Percentiles rank a stretch among this genome's conserved stretches.
phyloP scores from a whole-genome alignment of 805 yeast species.

The Starmerella apis region DNA sequence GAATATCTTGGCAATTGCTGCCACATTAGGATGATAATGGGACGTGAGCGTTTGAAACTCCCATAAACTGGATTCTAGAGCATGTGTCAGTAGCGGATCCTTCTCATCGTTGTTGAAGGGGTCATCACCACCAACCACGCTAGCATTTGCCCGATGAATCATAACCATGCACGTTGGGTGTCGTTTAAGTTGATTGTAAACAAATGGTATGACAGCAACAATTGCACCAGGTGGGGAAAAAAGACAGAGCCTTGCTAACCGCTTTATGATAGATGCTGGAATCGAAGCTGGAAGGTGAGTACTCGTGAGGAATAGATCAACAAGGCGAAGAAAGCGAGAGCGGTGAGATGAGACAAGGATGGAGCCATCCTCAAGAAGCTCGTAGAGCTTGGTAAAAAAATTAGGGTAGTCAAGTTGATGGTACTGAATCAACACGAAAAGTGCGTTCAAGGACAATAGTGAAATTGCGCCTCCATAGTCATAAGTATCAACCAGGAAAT shows the following conservation, averaged over 20 bases:
- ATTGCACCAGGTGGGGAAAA: slow-evolving; percentile 81
- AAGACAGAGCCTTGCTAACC: slow-evolving; percentile 61
- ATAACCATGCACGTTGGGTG: slow-evolving; percentile 92
- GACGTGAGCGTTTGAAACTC: slow-evolving; percentile 67
- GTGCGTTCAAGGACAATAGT: slow-evolving; percentile 73
- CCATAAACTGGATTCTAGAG: slow-evolving; percentile 83
- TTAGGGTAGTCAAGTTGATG: slow-evolving; percentile 86
- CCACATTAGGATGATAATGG: slow-evolving; percentile 93
- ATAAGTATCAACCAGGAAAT: slow-evolving; percentile 81
- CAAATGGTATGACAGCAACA: slow-evolving; percentile 78
- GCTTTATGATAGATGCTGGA: slow-evolving; percentile 82
- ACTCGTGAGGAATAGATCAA: slow-evolving; percentile 76
- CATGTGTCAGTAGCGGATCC: slow-evolving; percentile 71
- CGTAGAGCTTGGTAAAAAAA: slow-evolving; percentile 72
- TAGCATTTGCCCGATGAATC: slow-evolving; percentile 43
- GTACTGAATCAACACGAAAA: slow-evolving; percentile 71
- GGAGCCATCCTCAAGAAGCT: slow-evolving; percentile 56
- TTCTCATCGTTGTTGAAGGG: slow-evolving; percentile 53
- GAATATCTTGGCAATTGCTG: slow-evolving; percentile 79
- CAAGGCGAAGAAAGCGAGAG: slow-evolving; percentile 75
- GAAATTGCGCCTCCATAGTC: slow-evolving; percentile 53
- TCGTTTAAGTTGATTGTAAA: slow-evolving; percentile 75
- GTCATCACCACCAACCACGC: slow-evolving; percentile 35
- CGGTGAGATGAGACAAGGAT: slow-evolving; percentile 69
- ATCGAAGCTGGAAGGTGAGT: slow-evolving; percentile 76